Conservation (phyloP, 306 rosid species). For the Pyrus betulifolia region DNA sequence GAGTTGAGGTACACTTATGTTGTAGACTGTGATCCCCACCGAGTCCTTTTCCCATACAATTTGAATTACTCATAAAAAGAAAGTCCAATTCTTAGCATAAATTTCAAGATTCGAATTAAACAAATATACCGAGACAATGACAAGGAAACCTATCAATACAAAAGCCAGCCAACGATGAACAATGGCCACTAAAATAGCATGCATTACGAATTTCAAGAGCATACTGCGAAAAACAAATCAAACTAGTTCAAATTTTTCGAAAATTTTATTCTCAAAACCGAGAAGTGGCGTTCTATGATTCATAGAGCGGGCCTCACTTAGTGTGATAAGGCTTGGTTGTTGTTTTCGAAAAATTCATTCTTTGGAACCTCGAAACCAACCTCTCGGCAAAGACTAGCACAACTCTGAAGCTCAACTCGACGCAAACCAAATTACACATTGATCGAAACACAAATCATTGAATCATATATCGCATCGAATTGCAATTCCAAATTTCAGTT, state of each 20-base stretch:
- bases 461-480: background rate
- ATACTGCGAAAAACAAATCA: background rate
- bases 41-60: background rate
- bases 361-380: background rate
- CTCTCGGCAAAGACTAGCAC: conserved; percentile 2
- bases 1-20: background rate
- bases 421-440: background rate
- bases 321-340: no score
- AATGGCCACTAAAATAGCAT: background rate
- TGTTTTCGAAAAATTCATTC: background rate
- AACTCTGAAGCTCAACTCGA: background rate
- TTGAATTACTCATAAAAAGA: background rate
- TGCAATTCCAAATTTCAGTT: background rate
- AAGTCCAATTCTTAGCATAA: background rate
- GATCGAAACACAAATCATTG: background rate
- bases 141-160: background rate
- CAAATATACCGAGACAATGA: background rate
- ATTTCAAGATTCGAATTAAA: background rate
- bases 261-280: background rate
- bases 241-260: background rate
- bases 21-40: background rate
- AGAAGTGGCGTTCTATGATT: no score
- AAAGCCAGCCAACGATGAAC: background rate
- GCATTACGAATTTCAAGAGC: background rate
- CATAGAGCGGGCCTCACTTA: no score